Conservation (phyloP, 169 alveolate genomes). For the Eimeria zaria region DNA sequence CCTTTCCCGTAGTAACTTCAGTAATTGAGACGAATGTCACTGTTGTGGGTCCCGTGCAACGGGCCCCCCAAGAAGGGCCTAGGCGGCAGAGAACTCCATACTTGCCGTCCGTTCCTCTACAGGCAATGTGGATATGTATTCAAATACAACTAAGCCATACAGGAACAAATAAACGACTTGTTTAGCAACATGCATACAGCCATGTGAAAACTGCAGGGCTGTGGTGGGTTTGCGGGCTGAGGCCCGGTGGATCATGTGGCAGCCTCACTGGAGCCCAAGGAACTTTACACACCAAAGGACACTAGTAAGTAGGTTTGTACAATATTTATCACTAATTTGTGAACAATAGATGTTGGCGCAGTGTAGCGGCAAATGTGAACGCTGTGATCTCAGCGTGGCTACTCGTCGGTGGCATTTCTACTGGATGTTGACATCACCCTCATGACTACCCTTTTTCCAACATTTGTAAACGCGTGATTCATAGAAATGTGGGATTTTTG, state of each 20-base stretch:
- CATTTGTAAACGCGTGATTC: background rate
- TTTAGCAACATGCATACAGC: background rate
- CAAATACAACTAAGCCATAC: background rate
- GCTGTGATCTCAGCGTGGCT: background rate
- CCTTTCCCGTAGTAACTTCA: background rate
- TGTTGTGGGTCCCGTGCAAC: background rate
- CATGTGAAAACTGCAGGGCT: background rate
- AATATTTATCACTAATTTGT: background rate
- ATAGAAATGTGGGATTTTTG: background rate
- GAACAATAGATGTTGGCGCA: background rate
- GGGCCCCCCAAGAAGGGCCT: slow-evolving; percentile 20
- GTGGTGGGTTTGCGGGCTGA: background rate
- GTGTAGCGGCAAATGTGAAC: background rate
- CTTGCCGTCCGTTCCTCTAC: background rate
- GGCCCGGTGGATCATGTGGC: background rate
- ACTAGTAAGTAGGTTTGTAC: background rate
- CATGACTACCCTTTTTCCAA: background rate
- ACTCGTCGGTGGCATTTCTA: background rate
- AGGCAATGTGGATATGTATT: background rate
- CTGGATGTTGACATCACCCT: background rate
- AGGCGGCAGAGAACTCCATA: background rate
- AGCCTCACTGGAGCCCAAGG: background rate
- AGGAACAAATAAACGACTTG: background rate
- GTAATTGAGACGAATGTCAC: background rate
- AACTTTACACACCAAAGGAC: background rate